These are phyloP conservation scores for Austroboletus festivus DNA, from an alignment of 768 basidiomycete species.

Conservation along the genomic window DNA sequence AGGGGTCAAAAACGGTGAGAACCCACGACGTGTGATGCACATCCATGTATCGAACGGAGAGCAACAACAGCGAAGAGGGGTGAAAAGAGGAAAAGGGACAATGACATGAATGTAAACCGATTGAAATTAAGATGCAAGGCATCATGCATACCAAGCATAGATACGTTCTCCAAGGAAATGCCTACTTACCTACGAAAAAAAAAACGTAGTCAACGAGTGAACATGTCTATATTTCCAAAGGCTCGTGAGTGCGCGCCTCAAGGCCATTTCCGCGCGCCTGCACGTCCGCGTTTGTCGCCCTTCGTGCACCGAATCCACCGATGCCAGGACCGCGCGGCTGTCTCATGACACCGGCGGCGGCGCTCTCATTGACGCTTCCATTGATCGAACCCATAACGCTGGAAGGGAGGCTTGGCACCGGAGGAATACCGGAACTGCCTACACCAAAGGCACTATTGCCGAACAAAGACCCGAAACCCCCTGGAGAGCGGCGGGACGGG, in stretches of 20 bases:
- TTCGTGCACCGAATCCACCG: constrained; percentile 66
- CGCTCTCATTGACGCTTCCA: constrained; percentile 39
- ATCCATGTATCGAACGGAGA: constrained; percentile 16
- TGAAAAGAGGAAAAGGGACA: not conserved
- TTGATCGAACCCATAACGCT: constrained; percentile 47
- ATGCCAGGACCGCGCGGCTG: constrained; percentile 83
- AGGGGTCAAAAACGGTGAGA: no score
- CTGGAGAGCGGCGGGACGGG: constrained; percentile 72
- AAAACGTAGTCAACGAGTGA: no score
- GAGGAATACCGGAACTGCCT: constrained; percentile 53
- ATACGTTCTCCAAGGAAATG: constrained; percentile 18
- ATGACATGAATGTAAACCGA: constrained; percentile 12
- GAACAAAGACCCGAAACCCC: constrained; percentile 70
- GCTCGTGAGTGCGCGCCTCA: constrained; percentile 84
- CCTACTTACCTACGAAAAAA: constrained; percentile 20
- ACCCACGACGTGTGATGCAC: constrained; percentile 12
- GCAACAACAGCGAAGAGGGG: not conserved
- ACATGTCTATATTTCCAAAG: constrained; percentile 66
- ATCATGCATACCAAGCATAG: constrained; percentile 25
- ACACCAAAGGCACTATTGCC: constrained; percentile 36
- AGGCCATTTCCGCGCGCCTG: constrained; percentile 61
- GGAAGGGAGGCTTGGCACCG: constrained; percentile 73
- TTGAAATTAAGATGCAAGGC: constrained; percentile 23
- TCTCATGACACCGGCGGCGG: constrained; percentile 52
- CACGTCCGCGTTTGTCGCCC: constrained; percentile 36